These are phyloP conservation scores for Bromus sterilis DNA, from an alignment of 176 grass and related monocot species.

Conservation along the genomic window DNA sequence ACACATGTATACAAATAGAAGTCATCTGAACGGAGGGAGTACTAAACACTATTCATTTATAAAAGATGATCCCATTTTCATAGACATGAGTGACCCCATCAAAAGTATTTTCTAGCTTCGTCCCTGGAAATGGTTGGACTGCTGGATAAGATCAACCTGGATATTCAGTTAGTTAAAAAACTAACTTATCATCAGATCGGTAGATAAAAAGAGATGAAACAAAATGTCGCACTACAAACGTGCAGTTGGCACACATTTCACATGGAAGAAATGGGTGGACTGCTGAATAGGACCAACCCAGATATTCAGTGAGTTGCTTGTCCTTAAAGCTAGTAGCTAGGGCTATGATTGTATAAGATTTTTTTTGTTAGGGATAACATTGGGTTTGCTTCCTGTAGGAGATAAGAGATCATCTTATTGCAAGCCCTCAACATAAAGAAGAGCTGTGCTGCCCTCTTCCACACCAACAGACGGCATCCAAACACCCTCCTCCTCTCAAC, in stretches of 20 bases:
- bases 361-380: not conserved
- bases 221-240: not conserved
- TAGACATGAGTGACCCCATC: no score
- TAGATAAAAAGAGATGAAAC: not conserved
- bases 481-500: not conserved
- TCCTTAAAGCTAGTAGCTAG: not conserved
- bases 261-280: not conserved
- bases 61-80: no score
- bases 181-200: no score
- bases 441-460: not conserved
- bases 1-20: no score
- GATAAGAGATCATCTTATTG: not conserved
- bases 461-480: not conserved
- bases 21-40: no score
- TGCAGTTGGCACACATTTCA: not conserved
- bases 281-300: not conserved
- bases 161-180: no score
- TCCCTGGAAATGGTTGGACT: no score
- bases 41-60: no score
- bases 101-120: no score
- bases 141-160: no score
- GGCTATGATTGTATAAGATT: not conserved
- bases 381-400: not conserved
- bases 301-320: not conserved
- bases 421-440: not conserved